Percentiles rank a stretch among this genome's conserved stretches.
Evolutionary conservation across 768 basidiomycete genomes (phyloP).

Genomic region (Lactarius indigo): DNA sequence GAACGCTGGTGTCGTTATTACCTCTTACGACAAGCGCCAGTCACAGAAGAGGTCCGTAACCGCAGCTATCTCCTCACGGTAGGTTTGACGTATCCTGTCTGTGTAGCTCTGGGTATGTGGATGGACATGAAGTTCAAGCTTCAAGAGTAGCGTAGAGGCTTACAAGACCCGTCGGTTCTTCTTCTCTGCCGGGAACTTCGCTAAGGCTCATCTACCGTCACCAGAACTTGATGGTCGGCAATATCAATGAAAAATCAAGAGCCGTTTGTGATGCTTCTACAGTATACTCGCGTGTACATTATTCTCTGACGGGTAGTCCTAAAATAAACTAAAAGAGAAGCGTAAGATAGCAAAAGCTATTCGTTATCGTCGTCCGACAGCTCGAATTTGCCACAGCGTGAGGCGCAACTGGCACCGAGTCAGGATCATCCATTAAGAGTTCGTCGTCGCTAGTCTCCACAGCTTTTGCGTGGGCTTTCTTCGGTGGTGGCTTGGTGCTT

Average conservation of each 20-base stretch:
- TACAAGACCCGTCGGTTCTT: slow-evolving; percentile 68
- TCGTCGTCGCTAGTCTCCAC: slow-evolving; percentile 43
- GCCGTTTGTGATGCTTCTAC: background rate
- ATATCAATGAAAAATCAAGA: slow-evolving; percentile 34
- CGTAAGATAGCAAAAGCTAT: slow-evolving; percentile 26
- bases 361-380: slow-evolving; percentile 50
- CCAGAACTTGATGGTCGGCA: slow-evolving; percentile 29
- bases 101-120: slow-evolving; percentile 84
- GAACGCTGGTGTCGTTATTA: slow-evolving; percentile 93
- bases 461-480: slow-evolving; percentile 26
- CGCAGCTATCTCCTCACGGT: background rate
- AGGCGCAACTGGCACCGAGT: slow-evolving; percentile 38
- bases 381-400: slow-evolving; percentile 38
- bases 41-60: slow-evolving; percentile 68
- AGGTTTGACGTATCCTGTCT: slow-evolving; percentile 16
- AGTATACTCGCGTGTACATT: slow-evolving; percentile 1
- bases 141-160: slow-evolving; percentile 82
- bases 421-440: slow-evolving; percentile 38
- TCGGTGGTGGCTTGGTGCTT: slow-evolving; percentile 43
- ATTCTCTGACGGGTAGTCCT: background rate
- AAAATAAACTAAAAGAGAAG: background rate
- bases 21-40: slow-evolving; percentile 91
- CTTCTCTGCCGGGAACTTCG: background rate
- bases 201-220: background rate
- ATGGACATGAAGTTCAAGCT: slow-evolving; percentile 59